Evolutionary conservation across 2,329 filamentous ascomycete species (phyloP), one percentile per base, ranked within the genome.

Genomic region (Aspergillus puulaauensis): DNA sequence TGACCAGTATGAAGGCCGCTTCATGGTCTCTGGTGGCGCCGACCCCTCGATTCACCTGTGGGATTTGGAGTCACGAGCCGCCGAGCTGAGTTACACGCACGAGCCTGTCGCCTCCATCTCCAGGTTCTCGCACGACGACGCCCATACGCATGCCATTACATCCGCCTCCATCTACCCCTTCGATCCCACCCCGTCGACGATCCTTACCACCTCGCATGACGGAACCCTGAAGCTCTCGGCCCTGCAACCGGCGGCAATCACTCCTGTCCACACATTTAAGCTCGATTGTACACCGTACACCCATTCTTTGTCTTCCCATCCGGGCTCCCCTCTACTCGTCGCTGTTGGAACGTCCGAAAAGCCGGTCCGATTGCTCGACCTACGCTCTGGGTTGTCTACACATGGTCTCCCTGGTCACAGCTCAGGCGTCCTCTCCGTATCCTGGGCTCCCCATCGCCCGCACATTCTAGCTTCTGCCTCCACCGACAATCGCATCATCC

Each of bases 331-430:
- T 82, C 80, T 96, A 0, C 83, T 96, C 4, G 90, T 97, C 9
- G 92, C 93, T 9, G 95, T 91, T 68, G 93, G 90, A 0, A 96
- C 92, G 0, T 91, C 96, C 62, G 87, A 95, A 70, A 90, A 91
- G 6, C 83, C 90, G 24, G 89, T 96, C 14, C 87, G 92, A 15
- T 83, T 98, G 6, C 86, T 97, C 6, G 93, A 98, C 70, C 81
- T 97, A 35, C 89, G 90, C 52, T 93, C 92, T 1, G 91, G 91
- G 2, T 84, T 91, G 15, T 86, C 83, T 48, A 87, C 89, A 1
- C 89, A 92, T 68, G 85, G 87, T 1, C 79, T 93, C 31, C 82
- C 88, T 1, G 87, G 89, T 0, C 87, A 90, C 61, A 83, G 75
- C 39, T 86, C 86, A 0, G 85, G 87, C 5, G 82, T 91, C 1